Evolutionary conservation across 2,329 filamentous ascomycete genomes (phyloP).

Genomic region (Claviceps sp.): DNA sequence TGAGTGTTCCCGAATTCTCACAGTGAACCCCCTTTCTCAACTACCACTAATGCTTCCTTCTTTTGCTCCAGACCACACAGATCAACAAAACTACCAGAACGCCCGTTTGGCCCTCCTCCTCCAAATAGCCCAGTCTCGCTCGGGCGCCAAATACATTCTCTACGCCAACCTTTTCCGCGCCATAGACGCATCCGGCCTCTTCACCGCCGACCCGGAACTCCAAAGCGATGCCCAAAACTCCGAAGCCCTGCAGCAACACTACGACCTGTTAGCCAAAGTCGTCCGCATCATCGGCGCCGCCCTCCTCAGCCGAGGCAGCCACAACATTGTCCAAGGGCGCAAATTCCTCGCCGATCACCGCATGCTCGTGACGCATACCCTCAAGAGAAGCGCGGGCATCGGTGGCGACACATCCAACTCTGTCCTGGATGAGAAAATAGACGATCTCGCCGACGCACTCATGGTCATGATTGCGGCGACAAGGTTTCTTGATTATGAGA

Average conservation of each 20-base stretch:
- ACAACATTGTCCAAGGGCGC: constrained; percentile 70
- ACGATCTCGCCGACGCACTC: constrained; percentile 72
- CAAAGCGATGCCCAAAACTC: constrained; percentile 63
- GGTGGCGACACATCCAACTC: constrained; percentile 31
- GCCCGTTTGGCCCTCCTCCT: constrained; percentile 72
- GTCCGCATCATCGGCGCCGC: constrained; percentile 72
- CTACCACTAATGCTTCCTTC: neutral
- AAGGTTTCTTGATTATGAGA: constrained; percentile 59
- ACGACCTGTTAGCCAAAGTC: constrained; percentile 66
- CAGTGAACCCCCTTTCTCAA: too few species aligned
- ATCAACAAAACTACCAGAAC: constrained; percentile 41
- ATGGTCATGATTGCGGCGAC: constrained; percentile 72
- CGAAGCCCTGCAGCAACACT: constrained; percentile 65
- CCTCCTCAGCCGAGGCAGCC: constrained; percentile 65
- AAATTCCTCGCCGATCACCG: constrained; percentile 73
- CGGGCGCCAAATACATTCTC: constrained; percentile 76
- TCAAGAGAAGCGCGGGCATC: constrained; percentile 79
- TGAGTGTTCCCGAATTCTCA: neutral
- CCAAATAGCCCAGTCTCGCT: constrained; percentile 67
- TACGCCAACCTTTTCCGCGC: constrained; percentile 79
- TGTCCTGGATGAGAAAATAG: constrained; percentile 46
- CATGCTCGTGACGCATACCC: constrained; percentile 70
- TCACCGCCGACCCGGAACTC: constrained; percentile 81
- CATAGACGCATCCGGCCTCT: constrained; percentile 70
- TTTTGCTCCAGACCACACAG: constrained; percentile 21